These are phyloP conservation scores for Calamus simplicifolius DNA, from an alignment of 176 grass and related monocot species.

Conservation along the genomic window DNA sequence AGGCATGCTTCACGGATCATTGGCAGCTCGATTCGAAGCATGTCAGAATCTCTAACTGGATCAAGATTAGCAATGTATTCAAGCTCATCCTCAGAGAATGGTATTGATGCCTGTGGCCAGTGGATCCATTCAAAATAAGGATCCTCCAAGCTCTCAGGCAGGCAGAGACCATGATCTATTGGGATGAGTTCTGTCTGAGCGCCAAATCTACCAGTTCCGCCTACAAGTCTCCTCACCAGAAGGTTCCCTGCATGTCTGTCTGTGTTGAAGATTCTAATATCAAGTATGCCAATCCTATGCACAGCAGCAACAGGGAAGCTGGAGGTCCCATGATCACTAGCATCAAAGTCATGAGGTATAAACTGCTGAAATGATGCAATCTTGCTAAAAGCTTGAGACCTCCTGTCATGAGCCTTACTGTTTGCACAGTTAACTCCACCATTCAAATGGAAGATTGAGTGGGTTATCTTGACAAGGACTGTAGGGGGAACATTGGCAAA, in stretches of 20 bases:
- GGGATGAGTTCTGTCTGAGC: constrained; percentile 65
- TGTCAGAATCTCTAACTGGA: constrained; percentile 52
- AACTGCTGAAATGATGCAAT: constrained; percentile 90
- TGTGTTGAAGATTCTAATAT: constrained; percentile 94
- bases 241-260: constrained; percentile 90
- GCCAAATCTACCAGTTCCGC: constrained; percentile 54
- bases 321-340: constrained; percentile 89
- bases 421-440: constrained; percentile 36
- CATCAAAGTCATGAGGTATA: constrained; percentile 88
- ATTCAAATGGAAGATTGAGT: constrained; percentile 77
- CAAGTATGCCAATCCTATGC: constrained; percentile 88
- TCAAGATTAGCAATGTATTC: constrained; percentile 74
- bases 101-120: constrained; percentile 86
- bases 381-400: constrained; percentile 55
- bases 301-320: constrained; percentile 84
- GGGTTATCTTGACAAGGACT: constrained; percentile 83
- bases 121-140: constrained; percentile 98
- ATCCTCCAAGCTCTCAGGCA: constrained; percentile 84
- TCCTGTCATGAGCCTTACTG: constrained; percentile 30
- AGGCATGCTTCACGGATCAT: constrained; percentile 80
- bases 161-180: constrained; percentile 88
- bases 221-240: constrained; percentile 56
- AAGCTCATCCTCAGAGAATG: constrained; percentile 78
- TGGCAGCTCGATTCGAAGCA: constrained; percentile 59
- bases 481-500: constrained; percentile 93